Percentiles rank a stretch among this genome's conserved stretches.
These are phyloP conservation scores for Ustilago loliicola DNA, from an alignment of 1,284 basidiomycete species.

Conservation along the genomic window DNA sequence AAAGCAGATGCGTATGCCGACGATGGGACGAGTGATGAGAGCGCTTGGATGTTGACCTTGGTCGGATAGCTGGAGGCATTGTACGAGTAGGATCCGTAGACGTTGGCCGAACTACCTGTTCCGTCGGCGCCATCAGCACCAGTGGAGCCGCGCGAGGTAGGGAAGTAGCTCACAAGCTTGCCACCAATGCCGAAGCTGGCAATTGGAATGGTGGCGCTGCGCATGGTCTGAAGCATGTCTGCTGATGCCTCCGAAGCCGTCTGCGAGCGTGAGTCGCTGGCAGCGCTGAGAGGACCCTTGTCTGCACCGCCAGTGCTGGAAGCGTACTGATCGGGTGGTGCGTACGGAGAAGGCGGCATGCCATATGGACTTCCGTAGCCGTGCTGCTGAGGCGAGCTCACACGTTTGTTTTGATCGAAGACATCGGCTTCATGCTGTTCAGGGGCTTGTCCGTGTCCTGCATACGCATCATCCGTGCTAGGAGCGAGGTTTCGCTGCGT, in stretches of 20 bases:
- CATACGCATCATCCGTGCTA: conserved; percentile 9
- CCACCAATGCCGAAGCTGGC: conserved; percentile 67
- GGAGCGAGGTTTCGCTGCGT: neutral
- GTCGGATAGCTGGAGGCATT: conserved; percentile 43
- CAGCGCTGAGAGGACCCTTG: conserved; percentile 17
- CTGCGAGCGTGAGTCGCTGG: conserved; percentile 27
- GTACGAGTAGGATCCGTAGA: conserved; percentile 52
- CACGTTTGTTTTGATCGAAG: conserved; percentile 23
- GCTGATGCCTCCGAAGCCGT: conserved; percentile 26
- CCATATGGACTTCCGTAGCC: conserved; percentile 19
- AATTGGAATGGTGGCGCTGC: conserved; percentile 57
- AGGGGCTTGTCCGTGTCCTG: neutral
- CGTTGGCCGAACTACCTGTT: conserved; percentile 4
- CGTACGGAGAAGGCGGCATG: conserved; percentile 34
- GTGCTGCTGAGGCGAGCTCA: conserved; percentile 31
- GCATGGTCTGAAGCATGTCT: conserved; percentile 60
- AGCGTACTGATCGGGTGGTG: conserved; percentile 32
- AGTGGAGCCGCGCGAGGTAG: conserved; percentile 31
- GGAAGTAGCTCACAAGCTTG: conserved; percentile 65
- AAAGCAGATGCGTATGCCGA: conserved; percentile 60
- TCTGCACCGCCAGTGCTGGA: conserved; percentile 20
- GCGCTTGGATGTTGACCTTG: conserved; percentile 44
- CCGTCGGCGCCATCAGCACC: conserved; percentile 14
- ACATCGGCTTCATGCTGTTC: conserved; percentile 18
- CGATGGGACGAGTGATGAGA: conserved; percentile 55